These are phyloP conservation scores for Aspergillus cavernicola DNA, from an alignment of 495 filamentous ascomycete genomes.

Conservation along the genomic window DNA sequence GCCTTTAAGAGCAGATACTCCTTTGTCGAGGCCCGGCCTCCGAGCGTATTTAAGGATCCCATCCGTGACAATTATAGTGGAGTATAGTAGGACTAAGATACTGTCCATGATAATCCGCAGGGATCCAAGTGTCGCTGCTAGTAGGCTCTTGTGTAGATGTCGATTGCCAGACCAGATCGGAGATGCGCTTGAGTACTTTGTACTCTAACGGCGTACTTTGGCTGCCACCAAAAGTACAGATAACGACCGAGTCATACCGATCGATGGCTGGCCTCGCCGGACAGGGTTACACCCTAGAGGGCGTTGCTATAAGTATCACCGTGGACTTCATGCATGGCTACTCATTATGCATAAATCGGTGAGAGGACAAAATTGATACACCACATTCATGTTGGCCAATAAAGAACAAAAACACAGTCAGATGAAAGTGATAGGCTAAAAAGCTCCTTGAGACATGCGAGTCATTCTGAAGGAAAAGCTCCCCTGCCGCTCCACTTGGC, in stretches of 20 bases:
- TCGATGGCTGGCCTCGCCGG: background rate
- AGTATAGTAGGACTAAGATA: background rate
- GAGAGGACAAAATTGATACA: background rate
- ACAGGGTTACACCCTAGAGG: background rate
- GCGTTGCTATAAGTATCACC: too few relatives aligned
- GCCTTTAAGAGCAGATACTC: background rate
- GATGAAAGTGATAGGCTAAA: background rate
- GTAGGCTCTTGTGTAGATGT: too few relatives aligned
- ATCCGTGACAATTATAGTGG: background rate
- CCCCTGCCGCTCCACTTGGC: background rate
- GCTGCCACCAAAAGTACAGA: background rate
- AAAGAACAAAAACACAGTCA: too few relatives aligned
- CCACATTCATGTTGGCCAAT: background rate
- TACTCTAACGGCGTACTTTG: background rate
- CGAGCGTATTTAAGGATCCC: background rate
- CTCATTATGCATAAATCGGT: conserved; percentile 10
- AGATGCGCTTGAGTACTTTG: too few relatives aligned
- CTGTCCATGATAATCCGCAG: too few relatives aligned
- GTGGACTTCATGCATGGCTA: background rate
- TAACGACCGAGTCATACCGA: too few relatives aligned
- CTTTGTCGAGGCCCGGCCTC: background rate
- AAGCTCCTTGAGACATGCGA: conserved; percentile 11
- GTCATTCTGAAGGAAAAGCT: conserved; percentile 13
- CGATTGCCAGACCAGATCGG: too few relatives aligned
- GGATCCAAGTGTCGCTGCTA: too few relatives aligned